These are phyloP conservation scores for Chenopodium quinoa DNA, from an alignment of 148 eudicot genomes.

Conservation along the genomic window DNA sequence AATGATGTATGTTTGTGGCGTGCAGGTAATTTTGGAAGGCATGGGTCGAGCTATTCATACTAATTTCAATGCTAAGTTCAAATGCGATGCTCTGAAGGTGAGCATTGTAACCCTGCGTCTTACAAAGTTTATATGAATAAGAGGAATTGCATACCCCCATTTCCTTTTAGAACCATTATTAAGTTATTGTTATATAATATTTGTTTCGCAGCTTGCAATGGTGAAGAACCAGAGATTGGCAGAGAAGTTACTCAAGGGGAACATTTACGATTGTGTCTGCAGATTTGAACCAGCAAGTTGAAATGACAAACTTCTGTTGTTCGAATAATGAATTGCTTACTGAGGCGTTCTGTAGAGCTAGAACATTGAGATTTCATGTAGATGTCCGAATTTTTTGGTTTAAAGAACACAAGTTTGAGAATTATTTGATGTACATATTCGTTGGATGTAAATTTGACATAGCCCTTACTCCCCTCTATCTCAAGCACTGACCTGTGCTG, in stretches of 20 bases:
- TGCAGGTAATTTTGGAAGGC: slow-evolving; percentile 96
- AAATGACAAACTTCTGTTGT: not conserved
- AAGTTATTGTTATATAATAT: no score
- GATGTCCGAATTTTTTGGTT: no score
- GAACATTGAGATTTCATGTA: no score
- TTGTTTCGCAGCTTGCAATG: slow-evolving; percentile 80
- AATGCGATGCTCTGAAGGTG: slow-evolving; percentile 95
- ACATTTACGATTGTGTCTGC: slow-evolving; percentile 91
- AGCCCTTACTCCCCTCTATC: no score
- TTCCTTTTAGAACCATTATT: no score
- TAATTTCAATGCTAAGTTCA: slow-evolving; percentile 77
- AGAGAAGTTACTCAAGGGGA: slow-evolving; percentile 80
- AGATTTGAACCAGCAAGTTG: slow-evolving; percentile 67
- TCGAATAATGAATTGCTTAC: not conserved
- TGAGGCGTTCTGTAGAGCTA: no score
- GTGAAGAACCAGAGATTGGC: slow-evolving; percentile 98
- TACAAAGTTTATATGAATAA: not conserved
- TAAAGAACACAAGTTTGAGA: not conserved
- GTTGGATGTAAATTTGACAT: not conserved
- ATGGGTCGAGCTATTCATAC: slow-evolving; percentile 97
- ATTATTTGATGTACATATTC: not conserved
- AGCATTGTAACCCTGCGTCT: not conserved
- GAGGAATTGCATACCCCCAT: not conserved
- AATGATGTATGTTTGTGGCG: not conserved
- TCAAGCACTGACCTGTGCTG: no score